A percentile compares a stretch with the other conserved stretches of the same genome.
These are phyloP conservation scores for Schizothecium vesticola DNA, from an alignment of 495 filamentous ascomycete genomes.

Conservation along the genomic window DNA sequence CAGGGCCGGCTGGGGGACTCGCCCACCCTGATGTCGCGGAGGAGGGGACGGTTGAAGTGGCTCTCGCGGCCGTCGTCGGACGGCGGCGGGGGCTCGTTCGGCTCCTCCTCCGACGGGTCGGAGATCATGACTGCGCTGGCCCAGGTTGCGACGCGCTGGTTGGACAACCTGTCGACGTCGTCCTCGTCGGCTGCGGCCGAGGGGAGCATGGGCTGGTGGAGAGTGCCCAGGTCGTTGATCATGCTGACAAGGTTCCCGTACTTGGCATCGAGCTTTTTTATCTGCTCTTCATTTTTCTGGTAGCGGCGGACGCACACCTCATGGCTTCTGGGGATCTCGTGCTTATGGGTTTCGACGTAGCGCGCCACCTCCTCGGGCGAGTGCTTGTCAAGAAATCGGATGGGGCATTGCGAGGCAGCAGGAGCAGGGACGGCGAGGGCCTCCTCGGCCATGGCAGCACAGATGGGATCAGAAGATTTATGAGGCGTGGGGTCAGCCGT, in stretches of 20 bases:
- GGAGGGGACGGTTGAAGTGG: slow-evolving; percentile 73
- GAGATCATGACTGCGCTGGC: slow-evolving; percentile 60
- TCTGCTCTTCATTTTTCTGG: slow-evolving; percentile 74
- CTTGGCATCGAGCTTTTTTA: slow-evolving; percentile 81
- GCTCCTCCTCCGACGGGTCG: slow-evolving; percentile 29
- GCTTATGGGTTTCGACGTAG: slow-evolving; percentile 88
- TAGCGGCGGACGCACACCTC: slow-evolving; percentile 84
- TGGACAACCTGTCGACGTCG: slow-evolving; percentile 46
- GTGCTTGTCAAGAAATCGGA: slow-evolving; percentile 82
- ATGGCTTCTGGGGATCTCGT: slow-evolving; percentile 84
- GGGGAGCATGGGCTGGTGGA: slow-evolving; percentile 77
- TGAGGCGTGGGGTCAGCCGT: slow-evolving; percentile 34
- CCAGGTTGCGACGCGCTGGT: slow-evolving; percentile 72
- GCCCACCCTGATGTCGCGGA: slow-evolving; percentile 79
- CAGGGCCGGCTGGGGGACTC: slow-evolving; percentile 87
- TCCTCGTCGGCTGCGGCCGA: slow-evolving; percentile 41
- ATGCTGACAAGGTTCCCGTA: slow-evolving; percentile 85
- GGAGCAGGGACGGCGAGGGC: slow-evolving; percentile 46
- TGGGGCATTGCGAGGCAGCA: slow-evolving; percentile 65
- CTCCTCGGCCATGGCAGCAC: slow-evolving; percentile 53
- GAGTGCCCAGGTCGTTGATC: slow-evolving; percentile 77
- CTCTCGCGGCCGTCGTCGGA: slow-evolving; percentile 46
- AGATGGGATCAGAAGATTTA: slow-evolving; percentile 53
- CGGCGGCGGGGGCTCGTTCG: neutral
- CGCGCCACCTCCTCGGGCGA: slow-evolving; percentile 84